These are phyloP conservation scores for Hericium rajendrae DNA, from an alignment of 768 basidiomycete species.

Conservation along the genomic window DNA sequence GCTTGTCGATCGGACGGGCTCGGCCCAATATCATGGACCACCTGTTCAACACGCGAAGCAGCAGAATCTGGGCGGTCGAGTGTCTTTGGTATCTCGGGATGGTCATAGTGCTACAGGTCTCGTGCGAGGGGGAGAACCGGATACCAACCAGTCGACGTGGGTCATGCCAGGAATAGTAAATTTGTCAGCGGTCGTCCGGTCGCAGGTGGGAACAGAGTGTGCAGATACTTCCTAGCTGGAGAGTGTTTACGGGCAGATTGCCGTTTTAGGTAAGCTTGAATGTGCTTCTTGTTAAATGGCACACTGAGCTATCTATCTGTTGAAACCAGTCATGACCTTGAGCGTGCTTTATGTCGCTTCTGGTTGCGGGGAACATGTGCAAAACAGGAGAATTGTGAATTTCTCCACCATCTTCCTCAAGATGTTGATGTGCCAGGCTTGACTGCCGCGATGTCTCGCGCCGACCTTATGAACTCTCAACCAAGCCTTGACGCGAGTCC, in stretches of 20 bases:
- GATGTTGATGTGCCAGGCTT: conserved; percentile 72
- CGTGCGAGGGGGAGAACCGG: conserved; percentile 34
- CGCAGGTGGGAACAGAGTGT: conserved; percentile 69
- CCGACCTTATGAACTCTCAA: conserved; percentile 40
- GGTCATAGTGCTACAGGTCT: conserved; percentile 17
- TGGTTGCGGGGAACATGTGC: conserved; percentile 97
- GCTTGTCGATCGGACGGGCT: conserved; percentile 70
- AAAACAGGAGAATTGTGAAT: conserved; percentile 94
- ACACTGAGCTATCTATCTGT: background rate
- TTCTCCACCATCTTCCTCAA: conserved; percentile 84
- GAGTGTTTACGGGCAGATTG: conserved; percentile 96
- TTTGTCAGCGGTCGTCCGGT: conserved; percentile 45
- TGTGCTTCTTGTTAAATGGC: conserved; percentile 5
- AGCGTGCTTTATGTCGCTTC: conserved; percentile 90
- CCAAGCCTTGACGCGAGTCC: conserved; percentile 27
- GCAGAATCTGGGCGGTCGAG: conserved; percentile 57
- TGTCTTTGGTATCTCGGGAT: conserved; percentile 58
- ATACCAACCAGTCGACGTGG: conserved; percentile 12
- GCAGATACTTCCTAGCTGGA: conserved; percentile 93
- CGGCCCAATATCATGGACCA: conserved; percentile 27
- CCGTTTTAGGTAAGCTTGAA: conserved; percentile 74
- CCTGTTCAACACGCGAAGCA: conserved; percentile 35
- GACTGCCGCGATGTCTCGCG: conserved; percentile 57
- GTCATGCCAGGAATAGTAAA: conserved; percentile 23
- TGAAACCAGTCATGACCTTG: conserved; percentile 73